phyloP scores from a whole-genome alignment of 345 rosid genomes.

The Isatis tinctoria region DNA sequence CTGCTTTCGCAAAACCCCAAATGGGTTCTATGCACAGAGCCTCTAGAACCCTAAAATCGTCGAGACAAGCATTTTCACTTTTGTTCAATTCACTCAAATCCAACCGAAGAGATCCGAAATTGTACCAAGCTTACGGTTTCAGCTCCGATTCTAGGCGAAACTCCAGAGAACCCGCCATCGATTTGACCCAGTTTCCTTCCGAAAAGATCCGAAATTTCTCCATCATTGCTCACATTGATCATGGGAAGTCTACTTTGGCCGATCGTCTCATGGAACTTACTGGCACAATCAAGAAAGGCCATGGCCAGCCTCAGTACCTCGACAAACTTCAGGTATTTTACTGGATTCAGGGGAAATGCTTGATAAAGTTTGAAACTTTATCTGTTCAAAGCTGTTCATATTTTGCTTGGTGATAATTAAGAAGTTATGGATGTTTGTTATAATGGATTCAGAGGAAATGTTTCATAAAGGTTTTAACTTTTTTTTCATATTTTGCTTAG shows the following conservation, averaged over 20 bases:
- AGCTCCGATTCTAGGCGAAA: conserved; percentile 59
- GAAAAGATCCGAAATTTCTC: conserved; percentile 93
- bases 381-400: background rate
- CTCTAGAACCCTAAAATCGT: conserved; percentile 48
- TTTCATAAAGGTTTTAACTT: too few relatives aligned
- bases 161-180: conserved; percentile 38
- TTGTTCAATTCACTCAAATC: conserved; percentile 3
- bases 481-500: too few relatives aligned
- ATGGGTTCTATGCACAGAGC: conserved; percentile 60
- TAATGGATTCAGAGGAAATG: background rate
- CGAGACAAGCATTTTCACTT: conserved; percentile 13
- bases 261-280: conserved; percentile 98
- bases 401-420: background rate
- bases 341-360: background rate
- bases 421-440: background rate
- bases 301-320: conserved; percentile 96
- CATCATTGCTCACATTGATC: conserved; percentile 92
- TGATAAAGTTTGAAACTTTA: background rate
- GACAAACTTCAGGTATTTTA: conserved; percentile 78
- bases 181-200: conserved; percentile 64
- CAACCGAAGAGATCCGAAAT: conserved; percentile 7
- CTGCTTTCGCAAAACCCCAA: conserved; percentile 31
- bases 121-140: conserved; percentile 37
- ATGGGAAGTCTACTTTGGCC: conserved; percentile 92
- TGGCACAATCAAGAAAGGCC: conserved; percentile 87